Evolutionary conservation across 768 basidiomycete species (phyloP).

Genomic region (Strobilomyces confusus): DNA sequence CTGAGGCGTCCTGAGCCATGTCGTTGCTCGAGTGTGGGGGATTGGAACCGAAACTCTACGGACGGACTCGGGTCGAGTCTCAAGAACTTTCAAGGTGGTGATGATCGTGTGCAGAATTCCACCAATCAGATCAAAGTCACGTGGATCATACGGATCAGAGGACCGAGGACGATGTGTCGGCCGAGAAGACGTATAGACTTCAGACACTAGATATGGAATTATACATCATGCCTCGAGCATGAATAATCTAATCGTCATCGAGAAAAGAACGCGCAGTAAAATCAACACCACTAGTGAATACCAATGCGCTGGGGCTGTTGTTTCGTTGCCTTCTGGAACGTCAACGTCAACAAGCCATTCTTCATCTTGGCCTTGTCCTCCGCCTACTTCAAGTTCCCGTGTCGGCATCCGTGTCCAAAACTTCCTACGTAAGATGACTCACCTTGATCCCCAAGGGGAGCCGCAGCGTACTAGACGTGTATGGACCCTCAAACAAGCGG

Average conservation of each 20-base stretch:
- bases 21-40: background rate
- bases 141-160: constrained; percentile 4
- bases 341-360: background rate
- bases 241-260: too few species aligned
- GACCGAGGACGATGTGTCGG: background rate
- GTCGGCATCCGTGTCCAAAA: background rate
- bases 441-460: constrained; percentile 46
- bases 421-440: background rate
- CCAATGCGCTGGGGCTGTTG: background rate
- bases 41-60: background rate
- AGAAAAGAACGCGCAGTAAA: too few species aligned
- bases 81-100: background rate
- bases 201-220: too few species aligned
- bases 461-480: constrained; percentile 40
- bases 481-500: too few species aligned
- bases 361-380: background rate
- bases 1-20: constrained; percentile 27
- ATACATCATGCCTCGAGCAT: too few species aligned
- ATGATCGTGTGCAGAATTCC: background rate
- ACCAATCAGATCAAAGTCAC: constrained; percentile 8
- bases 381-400: background rate
- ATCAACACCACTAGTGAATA: background rate
- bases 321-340: background rate
- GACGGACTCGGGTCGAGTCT: background rate
- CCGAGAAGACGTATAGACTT: background rate